A percentile compares a stretch with the other conserved stretches of the same genome.
These are phyloP conservation scores for Coccomyxa sp. DNA, from an alignment of 139 green algal genomes.

Conservation along the genomic window DNA sequence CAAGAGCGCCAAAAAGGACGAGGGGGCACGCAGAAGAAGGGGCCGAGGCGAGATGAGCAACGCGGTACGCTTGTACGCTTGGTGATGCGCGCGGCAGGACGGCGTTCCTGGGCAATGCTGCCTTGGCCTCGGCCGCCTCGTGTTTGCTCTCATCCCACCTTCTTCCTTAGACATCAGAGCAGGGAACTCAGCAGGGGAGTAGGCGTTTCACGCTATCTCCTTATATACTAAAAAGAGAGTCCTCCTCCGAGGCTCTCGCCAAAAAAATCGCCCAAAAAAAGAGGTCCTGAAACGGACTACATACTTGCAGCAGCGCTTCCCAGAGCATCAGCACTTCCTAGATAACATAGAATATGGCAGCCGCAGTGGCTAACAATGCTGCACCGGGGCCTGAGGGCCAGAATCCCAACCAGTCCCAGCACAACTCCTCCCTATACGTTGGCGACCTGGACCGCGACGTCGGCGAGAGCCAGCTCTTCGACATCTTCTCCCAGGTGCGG, in stretches of 20 bases:
- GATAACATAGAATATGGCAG: not conserved
- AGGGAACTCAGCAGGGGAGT: no score
- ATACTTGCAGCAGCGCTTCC: not conserved
- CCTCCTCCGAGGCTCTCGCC: not conserved
- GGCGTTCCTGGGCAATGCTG: no score
- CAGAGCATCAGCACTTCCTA: not conserved
- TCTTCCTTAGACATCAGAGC: no score
- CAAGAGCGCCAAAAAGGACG: no score
- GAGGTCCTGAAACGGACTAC: not conserved
- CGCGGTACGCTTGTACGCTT: no score
- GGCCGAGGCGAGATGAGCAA: no score
- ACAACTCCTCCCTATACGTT: slow-evolving; percentile 87
- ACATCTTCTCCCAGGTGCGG: slow-evolving; percentile 84
- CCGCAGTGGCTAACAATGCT: not conserved
- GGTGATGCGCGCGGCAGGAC: no score
- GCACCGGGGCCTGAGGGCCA: not conserved
- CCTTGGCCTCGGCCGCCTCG: no score
- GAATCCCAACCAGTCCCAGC: not conserved
- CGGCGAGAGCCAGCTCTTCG: slow-evolving; percentile 83
- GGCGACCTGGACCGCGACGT: slow-evolving; percentile 91
- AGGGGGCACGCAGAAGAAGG: no score
- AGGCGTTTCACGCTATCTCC: not conserved
- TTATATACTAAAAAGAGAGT: not conserved
- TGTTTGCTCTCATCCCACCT: no score
- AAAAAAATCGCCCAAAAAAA: slow-evolving; percentile 1